These are phyloP conservation scores for Debaryomyces castellii DNA, from an alignment of 805 yeast species.

Conservation along the genomic window DNA sequence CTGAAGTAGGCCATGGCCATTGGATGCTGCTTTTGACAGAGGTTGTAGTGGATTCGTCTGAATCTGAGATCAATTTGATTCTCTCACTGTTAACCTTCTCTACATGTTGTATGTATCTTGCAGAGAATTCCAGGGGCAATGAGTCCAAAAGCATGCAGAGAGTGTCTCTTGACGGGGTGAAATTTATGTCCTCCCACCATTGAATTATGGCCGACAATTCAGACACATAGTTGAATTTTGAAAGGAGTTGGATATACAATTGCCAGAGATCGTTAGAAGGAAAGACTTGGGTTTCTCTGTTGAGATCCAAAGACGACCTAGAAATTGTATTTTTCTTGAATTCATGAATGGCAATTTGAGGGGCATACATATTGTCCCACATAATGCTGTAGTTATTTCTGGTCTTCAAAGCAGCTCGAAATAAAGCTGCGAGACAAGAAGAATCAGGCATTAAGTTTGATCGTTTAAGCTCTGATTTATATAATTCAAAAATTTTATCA, in stretches of 20 bases:
- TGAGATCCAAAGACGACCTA: constrained; percentile 10
- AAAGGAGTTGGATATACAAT: constrained; percentile 51
- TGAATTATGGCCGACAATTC: constrained; percentile 51
- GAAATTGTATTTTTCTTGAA: constrained; percentile 43
- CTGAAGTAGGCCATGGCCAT: constrained; percentile 38
- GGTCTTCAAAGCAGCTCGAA: constrained; percentile 43
- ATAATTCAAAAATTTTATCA: constrained; percentile 24
- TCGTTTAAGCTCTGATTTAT: constrained; percentile 22
- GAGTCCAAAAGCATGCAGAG: constrained; percentile 39
- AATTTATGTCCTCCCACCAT: constrained; percentile 53
- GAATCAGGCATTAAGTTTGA: constrained; percentile 23
- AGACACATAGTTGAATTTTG: constrained; percentile 43
- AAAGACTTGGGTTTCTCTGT: constrained; percentile 22
- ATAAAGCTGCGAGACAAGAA: constrained; percentile 40
- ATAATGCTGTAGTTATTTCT: constrained; percentile 19
- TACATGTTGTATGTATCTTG: constrained; percentile 37
- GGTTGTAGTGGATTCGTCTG: not conserved
- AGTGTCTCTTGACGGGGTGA: constrained; percentile 40
- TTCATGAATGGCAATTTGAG: constrained; percentile 61
- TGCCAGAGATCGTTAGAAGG: constrained; percentile 53
- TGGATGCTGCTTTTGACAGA: constrained; percentile 1
- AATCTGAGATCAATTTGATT: not conserved
- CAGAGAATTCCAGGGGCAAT: constrained; percentile 36
- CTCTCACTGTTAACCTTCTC: constrained; percentile 20
- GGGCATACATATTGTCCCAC: constrained; percentile 56